Percentiles rank a stretch among this genome's conserved stretches.
phyloP scores from a whole-genome alignment of 306 rosid genomes.

The Acacia crassicarpa region DNA sequence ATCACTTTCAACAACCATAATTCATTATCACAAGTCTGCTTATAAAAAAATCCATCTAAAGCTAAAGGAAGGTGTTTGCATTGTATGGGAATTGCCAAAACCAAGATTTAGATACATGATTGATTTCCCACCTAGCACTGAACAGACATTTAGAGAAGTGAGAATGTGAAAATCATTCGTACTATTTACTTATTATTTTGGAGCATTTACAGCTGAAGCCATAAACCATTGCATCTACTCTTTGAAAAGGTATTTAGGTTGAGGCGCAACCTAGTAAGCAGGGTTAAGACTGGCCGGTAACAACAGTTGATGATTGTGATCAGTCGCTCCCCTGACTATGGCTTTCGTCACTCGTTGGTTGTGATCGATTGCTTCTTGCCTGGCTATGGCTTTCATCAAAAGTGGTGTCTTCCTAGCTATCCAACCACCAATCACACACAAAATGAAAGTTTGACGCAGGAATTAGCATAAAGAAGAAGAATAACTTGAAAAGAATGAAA shows the following conservation, averaged over 20 bases:
- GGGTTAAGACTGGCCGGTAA: too few species aligned
- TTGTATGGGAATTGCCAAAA: too few species aligned
- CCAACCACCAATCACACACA: not conserved
- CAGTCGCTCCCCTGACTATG: not conserved
- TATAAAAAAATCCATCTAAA: too few species aligned
- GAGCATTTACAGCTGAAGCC: not conserved
- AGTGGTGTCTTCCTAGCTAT: conserved; percentile 37
- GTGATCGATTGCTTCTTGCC: too few species aligned
- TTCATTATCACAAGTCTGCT: too few species aligned
- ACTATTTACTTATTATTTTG: not conserved
- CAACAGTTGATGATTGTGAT: not conserved
- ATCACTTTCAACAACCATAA: too few species aligned
- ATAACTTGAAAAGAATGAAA: not conserved
- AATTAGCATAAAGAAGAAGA: not conserved
- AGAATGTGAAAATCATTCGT: not conserved
- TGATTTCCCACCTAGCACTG: too few species aligned
- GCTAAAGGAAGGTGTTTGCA: too few species aligned
- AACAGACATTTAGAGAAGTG: not conserved
- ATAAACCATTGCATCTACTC: not conserved
- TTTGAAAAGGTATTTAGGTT: not conserved
- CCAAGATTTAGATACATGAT: too few species aligned
- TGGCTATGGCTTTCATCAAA: too few species aligned
- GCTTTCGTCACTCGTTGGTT: not conserved
- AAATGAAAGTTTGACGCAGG: not conserved
- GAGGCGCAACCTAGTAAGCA: too few species aligned